These are phyloP conservation scores for Kentomonas sorsogonicus DNA, from an alignment of 208 protist genomes.

Conservation along the genomic window DNA sequence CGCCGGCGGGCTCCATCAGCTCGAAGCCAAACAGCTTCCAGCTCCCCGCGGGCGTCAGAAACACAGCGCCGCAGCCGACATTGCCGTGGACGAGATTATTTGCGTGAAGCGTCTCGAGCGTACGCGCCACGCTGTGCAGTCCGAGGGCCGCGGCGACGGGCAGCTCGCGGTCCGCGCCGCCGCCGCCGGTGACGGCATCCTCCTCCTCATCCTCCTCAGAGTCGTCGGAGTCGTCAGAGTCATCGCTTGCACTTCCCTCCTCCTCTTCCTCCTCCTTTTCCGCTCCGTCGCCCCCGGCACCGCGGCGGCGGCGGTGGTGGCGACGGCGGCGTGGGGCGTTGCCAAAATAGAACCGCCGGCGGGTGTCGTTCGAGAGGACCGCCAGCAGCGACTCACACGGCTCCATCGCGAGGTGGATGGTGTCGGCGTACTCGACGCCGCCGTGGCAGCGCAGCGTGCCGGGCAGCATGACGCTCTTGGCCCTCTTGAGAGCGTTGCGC, in stretches of 20 bases:
- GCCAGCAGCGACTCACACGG: constrained; percentile 45
- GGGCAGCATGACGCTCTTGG: constrained; percentile 72
- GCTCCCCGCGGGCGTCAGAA: constrained; percentile 49
- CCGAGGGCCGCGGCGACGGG: constrained; percentile 47
- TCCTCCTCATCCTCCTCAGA: too few relatives aligned
- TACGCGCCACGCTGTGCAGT: constrained; percentile 37
- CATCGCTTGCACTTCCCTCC: constrained; percentile 10
- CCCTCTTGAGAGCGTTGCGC: constrained; percentile 54
- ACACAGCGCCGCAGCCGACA: constrained; percentile 60
- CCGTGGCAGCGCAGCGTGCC: constrained; percentile 70
- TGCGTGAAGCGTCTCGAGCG: constrained; percentile 56
- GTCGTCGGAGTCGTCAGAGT: too few relatives aligned
- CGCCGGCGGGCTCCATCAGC: constrained; percentile 17
- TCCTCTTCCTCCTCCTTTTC: constrained; percentile 5
- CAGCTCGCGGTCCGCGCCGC: constrained; percentile 14
- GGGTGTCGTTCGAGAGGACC: constrained; percentile 26
- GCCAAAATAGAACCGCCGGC: constrained; percentile 23
- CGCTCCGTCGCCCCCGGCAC: neutral
- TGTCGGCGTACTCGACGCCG: constrained; percentile 58
- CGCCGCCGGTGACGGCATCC: constrained; percentile 9
- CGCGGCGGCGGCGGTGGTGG: neutral
- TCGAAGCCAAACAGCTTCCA: constrained; percentile 84
- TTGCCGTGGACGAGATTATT: constrained; percentile 82
- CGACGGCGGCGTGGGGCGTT: neutral
- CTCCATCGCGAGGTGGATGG: constrained; percentile 82